Evolutionary conservation across 1,284 basidiomycete genomes (phyloP), one percentile per base, ranked within the genome.

Genomic region (Naganishia sp.): DNA sequence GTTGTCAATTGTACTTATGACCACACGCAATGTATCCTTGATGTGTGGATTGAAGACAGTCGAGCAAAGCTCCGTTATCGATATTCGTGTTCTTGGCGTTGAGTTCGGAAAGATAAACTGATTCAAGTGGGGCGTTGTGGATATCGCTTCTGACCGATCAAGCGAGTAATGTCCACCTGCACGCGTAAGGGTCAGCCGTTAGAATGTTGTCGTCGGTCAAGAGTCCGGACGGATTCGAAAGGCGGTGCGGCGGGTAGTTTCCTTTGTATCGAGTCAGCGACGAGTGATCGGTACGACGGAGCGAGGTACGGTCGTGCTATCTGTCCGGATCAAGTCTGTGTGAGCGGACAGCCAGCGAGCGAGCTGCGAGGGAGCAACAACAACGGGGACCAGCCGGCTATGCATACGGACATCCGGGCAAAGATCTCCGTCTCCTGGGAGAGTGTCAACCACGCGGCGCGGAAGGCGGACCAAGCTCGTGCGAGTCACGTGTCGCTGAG

Each of bases 141-240:
- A 36, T 31, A 45, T 61, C 59, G 48, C 59, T 61, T 28, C 33
- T 52, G 42, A 25, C 56, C 56, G 59, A 61, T 61, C 59, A 50
- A 61, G 5, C 36, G 36, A 39, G 36, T 13, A 39, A 39, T 39
- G 36, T 6, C 7, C 36, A 39, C 36, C 36, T 39, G 36, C 36
- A 13, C 36, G 36, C 36, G 36, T 39, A 7, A 10, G 6, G 36
- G 10, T 39, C 1, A 39, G 36, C 36, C 9, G 36, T 2, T 39
- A 2, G 7, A 11, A 7, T 39, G 36, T 10, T 7, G 36, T 13
- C 36, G 13, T 10, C 36, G 6, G 9, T 39, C 36, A 9, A 39
- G n/a, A 25, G 50, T 16, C 10, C 50, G 15, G 28, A 33, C 6
- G 15, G 16, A 13, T 16, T 11, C 25, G 25, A 53, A 3, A 10